Base-by-base conservation (phyloP, 1,284 basidiomycete genomes). In the Boletus nobilissimus region DNA sequence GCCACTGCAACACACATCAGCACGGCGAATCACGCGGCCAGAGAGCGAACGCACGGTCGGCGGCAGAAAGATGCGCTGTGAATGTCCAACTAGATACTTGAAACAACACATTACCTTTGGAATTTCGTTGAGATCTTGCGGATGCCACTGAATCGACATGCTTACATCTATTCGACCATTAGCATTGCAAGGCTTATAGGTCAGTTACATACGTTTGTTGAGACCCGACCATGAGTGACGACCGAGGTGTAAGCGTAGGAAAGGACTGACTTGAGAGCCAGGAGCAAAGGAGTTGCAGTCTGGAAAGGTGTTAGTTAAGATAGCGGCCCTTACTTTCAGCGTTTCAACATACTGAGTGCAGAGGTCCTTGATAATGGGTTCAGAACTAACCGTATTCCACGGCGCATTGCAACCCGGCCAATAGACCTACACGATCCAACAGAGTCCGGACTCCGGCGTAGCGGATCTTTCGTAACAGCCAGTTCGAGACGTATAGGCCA, bases 111-210 rank as follows among this genome's bases (percentile, higher is more conserved):
- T 13, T 60, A 43, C 81, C 81, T 81, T 65, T 19, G 9, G 9
- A 32, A 34, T 3, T 1, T 77, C 8, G 13, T 18, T 63, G n/a
- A 22, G 18, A 38, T 24, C 2, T 13, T 2, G 24, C 16, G 9
- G 10, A 32, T 2, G 13, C 0, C 40, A 43, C 9, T 14, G 13
- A 60, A 38, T 11, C 11, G 1, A 38, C 19, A 5, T 51, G 19
- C 80, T 74, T 73, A 82, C 81, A 80, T 38, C 80, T 80, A 19
- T 34, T 19, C 18, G n/a, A 62, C 1, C 3, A 3, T 81, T 34
- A 73, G 38, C 7, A 6, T 54, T 39, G 11, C 10, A 38, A 29
- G 13, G 29, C 16, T 22, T 3, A 40, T 40, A 32, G 18, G n/a
- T 34, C 2, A 11, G 14, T 32, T 10, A 69, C 75, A 24, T 36